Evolutionary conservation across 441 rosid species (phyloP).

Genomic region (California macrophylla): DNA sequence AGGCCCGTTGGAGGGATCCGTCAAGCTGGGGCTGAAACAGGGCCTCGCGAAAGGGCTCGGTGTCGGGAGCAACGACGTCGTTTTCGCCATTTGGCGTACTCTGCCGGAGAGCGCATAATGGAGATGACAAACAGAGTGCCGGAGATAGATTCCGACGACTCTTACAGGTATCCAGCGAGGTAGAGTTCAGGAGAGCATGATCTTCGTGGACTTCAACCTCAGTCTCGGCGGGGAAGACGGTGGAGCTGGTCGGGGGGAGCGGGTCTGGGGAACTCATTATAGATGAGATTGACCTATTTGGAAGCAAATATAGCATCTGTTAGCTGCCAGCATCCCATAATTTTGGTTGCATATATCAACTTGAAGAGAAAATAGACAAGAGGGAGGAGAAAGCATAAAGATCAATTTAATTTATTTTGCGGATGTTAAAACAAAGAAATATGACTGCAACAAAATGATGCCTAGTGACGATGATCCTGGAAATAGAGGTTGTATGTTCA

Average conservation of each 20-base stretch:
- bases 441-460: too few species aligned
- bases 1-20: slow-evolving; percentile 10
- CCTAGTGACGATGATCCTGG: too few species aligned
- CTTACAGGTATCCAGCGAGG: slow-evolving; percentile 25
- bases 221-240: slow-evolving; percentile 23
- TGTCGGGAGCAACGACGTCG: slow-evolving; percentile 17
- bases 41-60: slow-evolving; percentile 20
- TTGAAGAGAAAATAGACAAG: too few species aligned
- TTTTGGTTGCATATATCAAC: too few species aligned
- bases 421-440: too few species aligned
- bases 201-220: slow-evolving; percentile 24
- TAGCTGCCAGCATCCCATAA: too few species aligned
- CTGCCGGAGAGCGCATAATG: slow-evolving; percentile 15
- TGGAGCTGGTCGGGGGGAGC: slow-evolving; percentile 29
- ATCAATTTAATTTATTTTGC: too few species aligned
- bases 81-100: slow-evolving; percentile 17
- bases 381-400: too few species aligned
- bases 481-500: too few species aligned
- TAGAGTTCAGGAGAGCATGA: slow-evolving; percentile 25
- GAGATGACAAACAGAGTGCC: slow-evolving; percentile 22
- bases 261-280: slow-evolving; percentile 37
- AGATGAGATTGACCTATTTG: too few species aligned
- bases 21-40: slow-evolving; percentile 23
- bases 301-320: too few species aligned
- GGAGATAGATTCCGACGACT: slow-evolving; percentile 8